Evolutionary conservation across 1,139 yeast species (phyloP).

Genomic region (Protomyces inouyei): DNA sequence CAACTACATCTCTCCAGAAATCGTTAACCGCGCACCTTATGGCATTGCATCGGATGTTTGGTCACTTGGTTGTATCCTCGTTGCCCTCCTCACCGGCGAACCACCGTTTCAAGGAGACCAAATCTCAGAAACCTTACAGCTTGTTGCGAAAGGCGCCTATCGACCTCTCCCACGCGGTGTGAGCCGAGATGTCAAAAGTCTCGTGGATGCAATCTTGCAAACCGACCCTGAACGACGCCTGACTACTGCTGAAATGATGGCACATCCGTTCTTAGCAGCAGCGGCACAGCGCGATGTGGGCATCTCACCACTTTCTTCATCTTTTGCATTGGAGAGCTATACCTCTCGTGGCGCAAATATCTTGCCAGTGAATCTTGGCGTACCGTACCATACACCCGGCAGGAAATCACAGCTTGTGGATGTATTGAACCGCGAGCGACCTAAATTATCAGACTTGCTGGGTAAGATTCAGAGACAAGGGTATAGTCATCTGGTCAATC

Average conservation of each 20-base stretch:
- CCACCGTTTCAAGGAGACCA: conserved; percentile 50
- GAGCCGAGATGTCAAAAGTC: conserved; percentile 22
- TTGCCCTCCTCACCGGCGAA: conserved; percentile 52
- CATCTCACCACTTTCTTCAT: not conserved
- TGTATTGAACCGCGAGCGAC: not conserved
- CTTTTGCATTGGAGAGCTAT: not conserved
- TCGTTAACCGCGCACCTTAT: conserved; percentile 52
- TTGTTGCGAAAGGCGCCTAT: conserved; percentile 25
- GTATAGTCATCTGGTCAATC: not conserved
- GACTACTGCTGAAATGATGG: conserved; percentile 24
- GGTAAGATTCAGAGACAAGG: not conserved
- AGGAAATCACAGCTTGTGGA: not conserved
- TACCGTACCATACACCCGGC: not conserved
- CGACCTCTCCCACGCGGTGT: conserved; percentile 20
- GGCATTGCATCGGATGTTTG: conserved; percentile 56
- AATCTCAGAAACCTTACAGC: conserved; percentile 22
- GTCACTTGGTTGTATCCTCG: conserved; percentile 56
- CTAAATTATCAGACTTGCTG: not conserved
- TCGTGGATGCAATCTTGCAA: conserved; percentile 26
- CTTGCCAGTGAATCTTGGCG: not conserved
- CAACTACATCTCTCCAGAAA: conserved; percentile 46
- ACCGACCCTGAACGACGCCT: conserved; percentile 23
- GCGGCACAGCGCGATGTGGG: not conserved
- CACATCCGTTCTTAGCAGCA: conserved; percentile 26
- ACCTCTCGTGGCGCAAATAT: not conserved